These are phyloP conservation scores for Dichomitus squalens DNA, from an alignment of 1,284 basidiomycete genomes.

Conservation along the genomic window DNA sequence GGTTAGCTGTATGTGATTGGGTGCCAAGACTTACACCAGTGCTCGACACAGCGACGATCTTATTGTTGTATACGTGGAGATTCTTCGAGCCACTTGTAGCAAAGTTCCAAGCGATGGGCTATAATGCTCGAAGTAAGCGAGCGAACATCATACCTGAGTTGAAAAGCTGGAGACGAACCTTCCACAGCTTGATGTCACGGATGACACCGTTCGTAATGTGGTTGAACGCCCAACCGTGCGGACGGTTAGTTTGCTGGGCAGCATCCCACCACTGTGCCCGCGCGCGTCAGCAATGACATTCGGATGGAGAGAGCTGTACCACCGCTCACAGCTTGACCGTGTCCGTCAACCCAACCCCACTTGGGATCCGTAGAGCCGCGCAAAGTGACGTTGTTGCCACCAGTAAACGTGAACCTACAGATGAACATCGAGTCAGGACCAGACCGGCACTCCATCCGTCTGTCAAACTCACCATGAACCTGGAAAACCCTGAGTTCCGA, in stretches of 20 bases:
- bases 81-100: constrained; percentile 51
- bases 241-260: constrained; percentile 54
- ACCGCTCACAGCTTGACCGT: constrained; percentile 53
- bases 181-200: constrained; percentile 60
- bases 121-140: neutral
- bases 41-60: constrained; percentile 52
- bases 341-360: constrained; percentile 64
- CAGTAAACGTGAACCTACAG: constrained; percentile 51
- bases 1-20: constrained; percentile 38
- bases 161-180: constrained; percentile 38
- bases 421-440: too few species aligned
- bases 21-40: constrained; percentile 24
- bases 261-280: constrained; percentile 61
- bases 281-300: neutral
- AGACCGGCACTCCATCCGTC: too few species aligned
- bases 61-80: constrained; percentile 55
- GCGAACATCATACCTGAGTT: too few species aligned
- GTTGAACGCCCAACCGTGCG: constrained; percentile 54
- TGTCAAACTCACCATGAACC: constrained; percentile 46
- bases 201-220: constrained; percentile 57
- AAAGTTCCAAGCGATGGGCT: constrained; percentile 65
- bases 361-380: constrained; percentile 52
- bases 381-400: constrained; percentile 60
- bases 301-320: neutral
- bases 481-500: constrained; percentile 40